phyloP scores from a whole-genome alignment of 2,329 filamentous ascomycete species.

The Arthrobotrys megalospora region DNA sequence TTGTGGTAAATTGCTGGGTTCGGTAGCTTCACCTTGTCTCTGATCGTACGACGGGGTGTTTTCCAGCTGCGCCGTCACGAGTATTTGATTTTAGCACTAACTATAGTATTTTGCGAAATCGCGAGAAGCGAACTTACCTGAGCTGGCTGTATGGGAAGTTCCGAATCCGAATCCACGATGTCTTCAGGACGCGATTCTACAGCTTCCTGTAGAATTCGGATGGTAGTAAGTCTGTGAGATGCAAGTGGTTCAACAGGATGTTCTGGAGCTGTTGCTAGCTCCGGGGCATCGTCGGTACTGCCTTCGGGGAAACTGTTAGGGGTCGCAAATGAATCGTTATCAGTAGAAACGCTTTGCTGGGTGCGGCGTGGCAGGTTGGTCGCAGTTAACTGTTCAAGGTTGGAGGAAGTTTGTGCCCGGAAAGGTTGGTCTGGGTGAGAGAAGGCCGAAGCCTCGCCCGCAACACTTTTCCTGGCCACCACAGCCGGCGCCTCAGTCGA shows the following conservation, averaged over 20 bases:
- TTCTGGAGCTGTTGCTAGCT: conserved; percentile 16
- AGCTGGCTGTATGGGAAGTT: conserved; percentile 28
- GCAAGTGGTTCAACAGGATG: conserved; percentile 27
- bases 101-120: conserved; percentile 13
- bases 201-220: conserved; percentile 60
- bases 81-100: conserved; percentile 13
- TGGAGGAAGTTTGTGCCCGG: conserved; percentile 44
- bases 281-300: conserved; percentile 7
- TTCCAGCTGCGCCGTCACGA: conserved; percentile 39
- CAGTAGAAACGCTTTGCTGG: conserved; percentile 44
- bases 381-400: conserved; percentile 25
- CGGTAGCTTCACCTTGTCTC: conserved; percentile 32
- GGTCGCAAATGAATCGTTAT: conserved; percentile 35
- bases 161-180: conserved; percentile 49
- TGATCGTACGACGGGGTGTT: conserved; percentile 32
- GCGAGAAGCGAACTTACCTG: conserved; percentile 39
- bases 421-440: conserved; percentile 34
- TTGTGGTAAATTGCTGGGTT: conserved; percentile 39
- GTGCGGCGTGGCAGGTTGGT: conserved; percentile 32
- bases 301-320: conserved; percentile 32
- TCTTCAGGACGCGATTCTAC: conserved; percentile 52
- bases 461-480: conserved; percentile 54
- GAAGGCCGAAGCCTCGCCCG: conserved; percentile 32
- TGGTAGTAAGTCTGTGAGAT: conserved; percentile 32
- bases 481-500: not conserved